phyloP scores from a whole-genome alignment of 2,329 filamentous ascomycete genomes.

The Diaporthe ilicicola region DNA sequence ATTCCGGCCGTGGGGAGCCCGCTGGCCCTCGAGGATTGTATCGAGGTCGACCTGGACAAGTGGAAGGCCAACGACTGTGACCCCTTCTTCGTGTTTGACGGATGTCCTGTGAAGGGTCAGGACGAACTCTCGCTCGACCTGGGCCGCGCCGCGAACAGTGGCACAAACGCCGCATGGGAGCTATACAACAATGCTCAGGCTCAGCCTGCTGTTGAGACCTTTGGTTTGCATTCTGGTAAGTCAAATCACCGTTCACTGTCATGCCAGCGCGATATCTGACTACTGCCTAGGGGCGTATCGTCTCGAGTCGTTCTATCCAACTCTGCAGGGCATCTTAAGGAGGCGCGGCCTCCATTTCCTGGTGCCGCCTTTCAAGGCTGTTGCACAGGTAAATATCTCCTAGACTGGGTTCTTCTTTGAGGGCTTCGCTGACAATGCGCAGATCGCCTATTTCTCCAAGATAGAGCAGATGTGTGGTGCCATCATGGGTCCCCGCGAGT shows the following conservation, averaged over 20 bases:
- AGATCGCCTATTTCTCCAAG: constrained; percentile 76
- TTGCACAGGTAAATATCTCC: constrained; percentile 73
- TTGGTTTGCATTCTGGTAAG: constrained; percentile 79
- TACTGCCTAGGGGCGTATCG: constrained; percentile 70
- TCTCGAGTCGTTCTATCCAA: constrained; percentile 76
- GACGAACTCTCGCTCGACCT: constrained; percentile 74
- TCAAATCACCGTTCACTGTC: neutral
- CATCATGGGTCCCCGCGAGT: constrained; percentile 84
- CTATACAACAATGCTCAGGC: constrained; percentile 85
- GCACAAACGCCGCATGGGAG: constrained; percentile 84
- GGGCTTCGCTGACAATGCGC: neutral
- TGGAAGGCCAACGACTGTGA: constrained; percentile 76
- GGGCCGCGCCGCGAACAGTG: constrained; percentile 70
- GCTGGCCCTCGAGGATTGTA: constrained; percentile 78
- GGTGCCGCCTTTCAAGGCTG: constrained; percentile 87
- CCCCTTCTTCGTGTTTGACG: constrained; percentile 93
- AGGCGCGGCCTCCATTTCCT: constrained; percentile 77
- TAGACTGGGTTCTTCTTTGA: neutral
- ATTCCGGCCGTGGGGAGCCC: constrained; percentile 89
- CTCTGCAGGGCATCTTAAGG: constrained; percentile 78
- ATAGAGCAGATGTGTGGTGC: constrained; percentile 73
- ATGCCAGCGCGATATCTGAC: constrained; percentile 30
- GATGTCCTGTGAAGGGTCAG: constrained; percentile 80
- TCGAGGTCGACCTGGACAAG: constrained; percentile 78
- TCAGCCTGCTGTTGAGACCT: constrained; percentile 82